Percentiles rank a stretch among this genome's conserved stretches.
Evolutionary conservation across 768 basidiomycete genomes (phyloP).

Genomic region (Leccinum variicolor): DNA sequence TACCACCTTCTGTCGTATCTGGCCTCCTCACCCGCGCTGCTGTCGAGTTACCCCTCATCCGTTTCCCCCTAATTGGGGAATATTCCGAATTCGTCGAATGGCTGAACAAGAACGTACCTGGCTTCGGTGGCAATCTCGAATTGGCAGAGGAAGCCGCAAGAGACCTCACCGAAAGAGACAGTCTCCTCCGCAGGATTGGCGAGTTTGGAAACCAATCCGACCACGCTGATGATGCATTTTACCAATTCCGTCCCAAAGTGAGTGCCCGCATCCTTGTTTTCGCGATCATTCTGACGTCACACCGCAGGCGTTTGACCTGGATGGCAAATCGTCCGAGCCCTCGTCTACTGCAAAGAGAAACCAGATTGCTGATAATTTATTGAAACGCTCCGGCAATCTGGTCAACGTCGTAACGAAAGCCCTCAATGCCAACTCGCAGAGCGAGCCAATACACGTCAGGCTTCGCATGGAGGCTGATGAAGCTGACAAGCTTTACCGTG

Average conservation of each 20-base stretch:
- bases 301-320: constrained; percentile 28
- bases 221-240: constrained; percentile 73
- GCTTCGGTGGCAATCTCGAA: constrained; percentile 74
- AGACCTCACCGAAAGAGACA: constrained; percentile 51
- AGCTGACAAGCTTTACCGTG: constrained; percentile 76
- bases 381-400: constrained; percentile 67
- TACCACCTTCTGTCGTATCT: constrained; percentile 64
- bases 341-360: constrained; percentile 26
- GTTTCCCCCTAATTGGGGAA: constrained; percentile 79
- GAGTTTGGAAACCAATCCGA: constrained; percentile 84
- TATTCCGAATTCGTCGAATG: constrained; percentile 88
- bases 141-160: constrained; percentile 69
- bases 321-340: constrained; percentile 24
- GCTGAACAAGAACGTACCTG: constrained; percentile 75
- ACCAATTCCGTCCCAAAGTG: constrained; percentile 82
- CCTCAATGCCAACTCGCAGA: constrained; percentile 42
- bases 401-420: constrained; percentile 74
- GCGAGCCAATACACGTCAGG: constrained; percentile 67
- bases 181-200: constrained; percentile 67
- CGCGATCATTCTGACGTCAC: constrained; percentile 19
- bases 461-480: constrained; percentile 76
- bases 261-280: constrained; percentile 17
- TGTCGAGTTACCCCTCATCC: constrained; percentile 66
- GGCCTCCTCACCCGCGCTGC: constrained; percentile 69
- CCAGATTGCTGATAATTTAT: constrained; percentile 49